phyloP scores from a whole-genome alignment of 2,329 filamentous ascomycete genomes.

The Bisporella sp. region DNA sequence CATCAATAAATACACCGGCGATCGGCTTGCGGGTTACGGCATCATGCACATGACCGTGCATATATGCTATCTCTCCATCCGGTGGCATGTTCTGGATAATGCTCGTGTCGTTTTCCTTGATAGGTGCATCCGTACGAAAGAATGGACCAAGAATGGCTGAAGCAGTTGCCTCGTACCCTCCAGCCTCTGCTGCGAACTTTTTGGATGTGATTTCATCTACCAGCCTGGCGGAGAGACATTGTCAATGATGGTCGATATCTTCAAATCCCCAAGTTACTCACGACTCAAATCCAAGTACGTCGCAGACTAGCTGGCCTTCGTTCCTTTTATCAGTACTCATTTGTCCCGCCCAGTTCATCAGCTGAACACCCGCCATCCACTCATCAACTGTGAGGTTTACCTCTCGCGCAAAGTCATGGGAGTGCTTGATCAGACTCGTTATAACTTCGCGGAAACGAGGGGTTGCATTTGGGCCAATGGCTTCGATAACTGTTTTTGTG shows the following conservation, averaged over 20 bases:
- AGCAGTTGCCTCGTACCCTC: constrained; percentile 36
- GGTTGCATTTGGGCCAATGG: constrained; percentile 52
- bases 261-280: constrained; percentile 24
- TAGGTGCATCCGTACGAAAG: constrained; percentile 52
- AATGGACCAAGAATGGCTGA: constrained; percentile 60
- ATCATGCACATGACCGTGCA: constrained; percentile 51
- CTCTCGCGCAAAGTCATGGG: constrained; percentile 53
- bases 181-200: constrained; percentile 12
- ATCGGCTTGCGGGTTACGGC: constrained; percentile 48
- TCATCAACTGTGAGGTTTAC: constrained; percentile 51
- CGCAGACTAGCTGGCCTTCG: constrained; percentile 56
- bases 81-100: constrained; percentile 43
- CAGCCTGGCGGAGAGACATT: constrained; percentile 28
- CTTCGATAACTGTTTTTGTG: constrained; percentile 53
- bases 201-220: constrained; percentile 28
- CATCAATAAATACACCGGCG: constrained; percentile 48
- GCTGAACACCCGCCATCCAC: constrained; percentile 47
- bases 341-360: constrained; percentile 54
- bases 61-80: constrained; percentile 43
- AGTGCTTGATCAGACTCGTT: constrained; percentile 43
- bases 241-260: not conserved
- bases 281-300: constrained; percentile 57
- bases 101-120: constrained; percentile 45
- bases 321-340: constrained; percentile 58
- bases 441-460: constrained; percentile 51